phyloP scores from a whole-genome alignment of 805 yeast genomes.

The Pichia cephalocereana region DNA sequence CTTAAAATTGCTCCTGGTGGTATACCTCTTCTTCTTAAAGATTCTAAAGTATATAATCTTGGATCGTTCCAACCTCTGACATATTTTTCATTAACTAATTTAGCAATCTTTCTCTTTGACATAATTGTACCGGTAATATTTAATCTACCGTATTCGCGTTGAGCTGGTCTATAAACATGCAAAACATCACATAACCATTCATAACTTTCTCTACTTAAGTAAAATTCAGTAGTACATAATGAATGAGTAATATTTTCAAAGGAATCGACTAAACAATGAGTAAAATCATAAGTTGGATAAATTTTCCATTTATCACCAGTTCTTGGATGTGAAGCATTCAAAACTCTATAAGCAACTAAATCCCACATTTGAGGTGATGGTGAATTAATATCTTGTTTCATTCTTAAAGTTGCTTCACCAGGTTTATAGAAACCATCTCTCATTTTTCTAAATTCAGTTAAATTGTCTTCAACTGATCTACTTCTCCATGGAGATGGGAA shows the following conservation, averaged over 20 bases:
- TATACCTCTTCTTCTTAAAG: conserved; percentile 91
- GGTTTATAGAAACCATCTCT: conserved; percentile 79
- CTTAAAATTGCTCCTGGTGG: conserved; percentile 97
- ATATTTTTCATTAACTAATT: conserved; percentile 67
- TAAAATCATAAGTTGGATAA: conserved; percentile 97
- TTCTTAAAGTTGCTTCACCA: conserved; percentile 91
- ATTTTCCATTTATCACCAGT: conserved; percentile 97
- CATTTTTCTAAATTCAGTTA: conserved; percentile 82
- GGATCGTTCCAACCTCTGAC: conserved; percentile 99
- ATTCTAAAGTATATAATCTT: conserved; percentile 88
- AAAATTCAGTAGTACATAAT: conserved; percentile 92
- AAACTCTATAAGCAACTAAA: conserved; percentile 90
- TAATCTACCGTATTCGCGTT: conserved; percentile 95
- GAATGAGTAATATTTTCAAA: conserved; percentile 95
- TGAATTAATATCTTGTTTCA: conserved; percentile 86
- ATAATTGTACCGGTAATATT: conserved; percentile 89
- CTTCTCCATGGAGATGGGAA: conserved; percentile 70
- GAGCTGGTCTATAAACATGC: conserved; percentile 95
- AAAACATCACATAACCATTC: conserved; percentile 98
- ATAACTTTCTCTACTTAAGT: conserved; percentile 84
- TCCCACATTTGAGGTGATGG: conserved; percentile 99
- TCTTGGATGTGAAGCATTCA: conserved; percentile 88
- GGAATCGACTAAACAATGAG: conserved; percentile 98
- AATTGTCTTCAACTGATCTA: conserved; percentile 62
- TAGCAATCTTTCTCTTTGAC: conserved; percentile 93